phyloP scores from a whole-genome alignment of 345 rosid genomes.

The Bruguiera gymnorhiza region DNA sequence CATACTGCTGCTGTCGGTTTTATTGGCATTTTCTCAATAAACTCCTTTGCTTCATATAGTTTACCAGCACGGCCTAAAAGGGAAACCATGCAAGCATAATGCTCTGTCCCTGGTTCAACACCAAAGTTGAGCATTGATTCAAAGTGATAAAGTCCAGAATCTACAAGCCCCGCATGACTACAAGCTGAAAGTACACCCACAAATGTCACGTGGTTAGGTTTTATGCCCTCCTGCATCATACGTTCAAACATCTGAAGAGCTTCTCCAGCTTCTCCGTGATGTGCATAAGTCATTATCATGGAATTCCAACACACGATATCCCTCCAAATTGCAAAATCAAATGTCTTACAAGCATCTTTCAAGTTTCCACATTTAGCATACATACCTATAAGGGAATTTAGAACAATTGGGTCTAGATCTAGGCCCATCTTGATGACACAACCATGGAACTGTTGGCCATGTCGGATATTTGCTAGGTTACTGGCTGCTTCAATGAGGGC shows the following conservation, averaged over 20 bases:
- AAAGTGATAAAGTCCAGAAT: conserved; percentile 50
- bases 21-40: conserved; percentile 54
- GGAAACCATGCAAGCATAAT: conserved; percentile 65
- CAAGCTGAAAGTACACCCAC: conserved; percentile 76
- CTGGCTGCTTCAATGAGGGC: conserved; percentile 60
- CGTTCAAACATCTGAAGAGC: conserved; percentile 51
- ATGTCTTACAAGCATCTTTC: conserved; percentile 49
- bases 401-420: conserved; percentile 45
- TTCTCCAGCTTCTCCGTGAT: conserved; percentile 60
- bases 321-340: conserved; percentile 35
- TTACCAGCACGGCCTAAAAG: conserved; percentile 66
- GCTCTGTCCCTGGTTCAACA: conserved; percentile 61
- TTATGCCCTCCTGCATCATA: conserved; percentile 52
- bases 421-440: conserved; percentile 47
- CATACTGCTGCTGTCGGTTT: conserved; percentile 51
- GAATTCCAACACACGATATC: conserved; percentile 71
- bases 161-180: conserved; percentile 62
- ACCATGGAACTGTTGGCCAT: conserved; percentile 63
- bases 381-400: conserved; percentile 68
- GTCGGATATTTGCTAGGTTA: conserved; percentile 57
- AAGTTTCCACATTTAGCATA: conserved; percentile 77
- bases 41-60: conserved; percentile 53
- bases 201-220: conserved; percentile 64
- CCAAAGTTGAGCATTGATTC: conserved; percentile 50
- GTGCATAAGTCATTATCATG: conserved; percentile 59